These are phyloP conservation scores for Lentinula edodes DNA, from an alignment of 768 basidiomycete genomes.

Conservation along the genomic window DNA sequence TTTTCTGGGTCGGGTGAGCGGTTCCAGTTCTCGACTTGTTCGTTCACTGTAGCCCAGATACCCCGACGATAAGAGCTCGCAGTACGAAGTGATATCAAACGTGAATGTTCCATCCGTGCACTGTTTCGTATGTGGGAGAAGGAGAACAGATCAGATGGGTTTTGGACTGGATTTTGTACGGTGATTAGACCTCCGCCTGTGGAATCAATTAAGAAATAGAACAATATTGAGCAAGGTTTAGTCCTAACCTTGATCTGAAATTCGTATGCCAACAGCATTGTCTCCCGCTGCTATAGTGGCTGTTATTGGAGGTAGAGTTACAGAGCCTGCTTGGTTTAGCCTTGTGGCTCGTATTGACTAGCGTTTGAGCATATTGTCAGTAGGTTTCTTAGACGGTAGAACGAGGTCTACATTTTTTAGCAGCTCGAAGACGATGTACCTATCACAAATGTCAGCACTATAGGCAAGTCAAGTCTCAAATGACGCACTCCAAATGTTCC, in stretches of 20 bases:
- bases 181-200: slow-evolving; percentile 68
- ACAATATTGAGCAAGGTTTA: neutral
- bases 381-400: neutral
- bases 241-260: slow-evolving; percentile 82
- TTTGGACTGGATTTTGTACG: slow-evolving; percentile 40
- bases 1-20: slow-evolving; percentile 16
- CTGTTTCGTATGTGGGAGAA: slow-evolving; percentile 85
- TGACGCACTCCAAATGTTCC: slow-evolving; percentile 76
- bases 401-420: slow-evolving; percentile 71
- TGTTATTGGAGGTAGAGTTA: slow-evolving; percentile 53
- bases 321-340: slow-evolving; percentile 36
- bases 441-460: slow-evolving; percentile 18
- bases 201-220: slow-evolving; percentile 8
- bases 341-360: slow-evolving; percentile 73
- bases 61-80: slow-evolving; percentile 57
- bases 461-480: neutral
- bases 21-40: slow-evolving; percentile 60
- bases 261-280: slow-evolving; percentile 71
- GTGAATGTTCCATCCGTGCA: slow-evolving; percentile 57
- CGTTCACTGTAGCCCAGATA: slow-evolving; percentile 72
- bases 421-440: slow-evolving; percentile 86
- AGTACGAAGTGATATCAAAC: slow-evolving; percentile 62
- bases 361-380: neutral
- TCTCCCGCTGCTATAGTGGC: slow-evolving; percentile 74
- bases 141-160: slow-evolving; percentile 78